Evolutionary conservation across 192 early-diverging fungal species (phyloP).

Genomic region (Coemansia sp.): DNA sequence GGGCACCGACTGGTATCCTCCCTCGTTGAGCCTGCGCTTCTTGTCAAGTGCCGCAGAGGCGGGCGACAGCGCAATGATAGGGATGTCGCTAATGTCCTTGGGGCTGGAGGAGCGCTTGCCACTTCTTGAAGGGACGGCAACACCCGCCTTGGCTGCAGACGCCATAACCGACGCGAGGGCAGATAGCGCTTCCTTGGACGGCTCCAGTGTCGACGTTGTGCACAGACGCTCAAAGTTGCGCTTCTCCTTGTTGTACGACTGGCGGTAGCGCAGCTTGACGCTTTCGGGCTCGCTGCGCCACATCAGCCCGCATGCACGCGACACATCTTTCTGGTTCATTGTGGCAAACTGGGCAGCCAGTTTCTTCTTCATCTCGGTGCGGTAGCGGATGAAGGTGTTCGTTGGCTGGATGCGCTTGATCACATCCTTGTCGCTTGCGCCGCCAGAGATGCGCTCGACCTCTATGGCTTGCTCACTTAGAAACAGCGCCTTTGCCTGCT

Average conservation of each 20-base stretch:
- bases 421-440: slow-evolving; percentile 41
- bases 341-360: slow-evolving; percentile 50
- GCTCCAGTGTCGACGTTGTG: slow-evolving; percentile 48
- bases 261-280: slow-evolving; percentile 58
- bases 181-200: slow-evolving; percentile 44
- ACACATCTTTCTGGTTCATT: slow-evolving; percentile 58
- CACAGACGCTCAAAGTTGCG: slow-evolving; percentile 57
- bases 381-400: slow-evolving; percentile 61
- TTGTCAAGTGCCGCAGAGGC: slow-evolving; percentile 16
- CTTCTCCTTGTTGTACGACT: slow-evolving; percentile 58
- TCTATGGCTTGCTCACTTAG: slow-evolving; percentile 51
- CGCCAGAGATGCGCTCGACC: slow-evolving; percentile 50
- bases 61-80: slow-evolving; percentile 1
- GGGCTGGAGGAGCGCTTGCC: slow-evolving; percentile 10
- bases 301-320: slow-evolving; percentile 57
- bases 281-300: slow-evolving; percentile 56
- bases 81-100: background rate
- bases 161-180: slow-evolving; percentile 44
- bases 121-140: slow-evolving; percentile 13
- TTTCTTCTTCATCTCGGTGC: slow-evolving; percentile 57
- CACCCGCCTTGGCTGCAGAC: background rate
- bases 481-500: slow-evolving; percentile 51
- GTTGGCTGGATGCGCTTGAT: slow-evolving; percentile 58
- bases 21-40: slow-evolving; percentile 47
- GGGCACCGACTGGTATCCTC: slow-evolving; percentile 42